Conservation (phyloP, 2,329 filamentous ascomycete genomes). For the Colletotrichum salicis region DNA sequence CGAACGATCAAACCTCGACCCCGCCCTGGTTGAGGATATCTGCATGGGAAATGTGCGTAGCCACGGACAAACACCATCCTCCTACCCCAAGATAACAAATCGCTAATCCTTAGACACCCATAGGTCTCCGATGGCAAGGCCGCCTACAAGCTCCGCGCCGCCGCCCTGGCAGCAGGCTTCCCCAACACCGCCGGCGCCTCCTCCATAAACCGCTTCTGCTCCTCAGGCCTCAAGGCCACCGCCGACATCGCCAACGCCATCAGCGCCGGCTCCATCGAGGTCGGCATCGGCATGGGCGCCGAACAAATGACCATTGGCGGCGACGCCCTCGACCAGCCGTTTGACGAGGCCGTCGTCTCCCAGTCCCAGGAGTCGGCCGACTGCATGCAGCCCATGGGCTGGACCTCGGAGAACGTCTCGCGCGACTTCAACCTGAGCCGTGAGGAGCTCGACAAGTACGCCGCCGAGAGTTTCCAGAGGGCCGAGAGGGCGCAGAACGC, state of each 20-base stretch:
- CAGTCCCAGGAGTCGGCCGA: slow-evolving; percentile 81
- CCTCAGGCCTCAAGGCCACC: slow-evolving; percentile 92
- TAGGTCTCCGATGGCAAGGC: slow-evolving; percentile 86
- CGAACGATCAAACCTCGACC: slow-evolving; percentile 80
- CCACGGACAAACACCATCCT: not conserved
- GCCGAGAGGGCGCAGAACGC: slow-evolving; percentile 92
- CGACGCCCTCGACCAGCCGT: slow-evolving; percentile 76
- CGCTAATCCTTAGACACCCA: slow-evolving; percentile 13
- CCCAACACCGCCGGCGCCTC: slow-evolving; percentile 87
- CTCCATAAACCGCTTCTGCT: slow-evolving; percentile 95
- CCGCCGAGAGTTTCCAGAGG: slow-evolving; percentile 86
- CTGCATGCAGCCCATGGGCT: slow-evolving; percentile 96
- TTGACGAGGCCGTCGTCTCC: slow-evolving; percentile 79
- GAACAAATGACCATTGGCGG: slow-evolving; percentile 86
- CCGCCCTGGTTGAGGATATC: slow-evolving; percentile 86
- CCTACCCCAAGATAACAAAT: not conserved
- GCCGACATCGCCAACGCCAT: slow-evolving; percentile 96
- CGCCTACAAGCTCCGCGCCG: slow-evolving; percentile 90
- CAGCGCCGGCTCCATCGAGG: slow-evolving; percentile 79
- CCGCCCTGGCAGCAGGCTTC: slow-evolving; percentile 90
- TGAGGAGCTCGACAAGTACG: slow-evolving; percentile 84
- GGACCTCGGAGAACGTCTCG: slow-evolving; percentile 96
- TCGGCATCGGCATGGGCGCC: slow-evolving; percentile 88
- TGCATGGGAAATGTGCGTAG: slow-evolving; percentile 85
- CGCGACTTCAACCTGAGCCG: slow-evolving; percentile 87